phyloP scores from a whole-genome alignment of 2,329 filamentous ascomycete genomes.

The Hymenoscyphus infarciens region DNA sequence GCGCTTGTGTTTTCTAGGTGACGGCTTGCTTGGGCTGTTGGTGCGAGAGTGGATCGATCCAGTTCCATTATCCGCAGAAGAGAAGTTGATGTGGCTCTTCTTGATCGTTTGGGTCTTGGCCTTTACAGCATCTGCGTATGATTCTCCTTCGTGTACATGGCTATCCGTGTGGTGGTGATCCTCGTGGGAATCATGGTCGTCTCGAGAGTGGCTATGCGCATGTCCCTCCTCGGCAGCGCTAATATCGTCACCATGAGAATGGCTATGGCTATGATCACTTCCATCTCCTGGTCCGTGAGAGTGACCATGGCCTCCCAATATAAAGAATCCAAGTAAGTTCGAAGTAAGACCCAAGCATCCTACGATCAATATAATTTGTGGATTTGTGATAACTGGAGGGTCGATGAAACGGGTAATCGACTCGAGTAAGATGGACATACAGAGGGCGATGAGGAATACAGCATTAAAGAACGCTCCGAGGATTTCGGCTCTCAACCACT shows the following conservation, averaged over 20 bases:
- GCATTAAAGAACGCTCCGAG: slow-evolving; percentile 95
- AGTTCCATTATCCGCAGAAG: slow-evolving; percentile 29
- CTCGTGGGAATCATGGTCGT: slow-evolving; percentile 4
- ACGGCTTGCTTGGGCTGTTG: slow-evolving; percentile 10
- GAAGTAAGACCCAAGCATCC: slow-evolving; percentile 81
- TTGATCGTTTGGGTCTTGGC: slow-evolving; percentile 32
- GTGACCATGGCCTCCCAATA: slow-evolving; percentile 93
- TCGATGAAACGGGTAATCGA: slow-evolving; percentile 90
- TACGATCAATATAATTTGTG: slow-evolving; percentile 83
- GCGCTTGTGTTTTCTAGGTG: slow-evolving; percentile 24
- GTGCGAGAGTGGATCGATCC: slow-evolving; percentile 21
- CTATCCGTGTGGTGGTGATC: slow-evolving; percentile 43
- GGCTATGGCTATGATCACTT: slow-evolving; percentile 27
- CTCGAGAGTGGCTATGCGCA: slow-evolving; percentile 37
- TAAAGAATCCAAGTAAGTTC: slow-evolving; percentile 82
- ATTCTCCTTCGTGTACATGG: slow-evolving; percentile 55
- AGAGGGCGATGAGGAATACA: slow-evolving; percentile 94
- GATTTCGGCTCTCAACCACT: slow-evolving; percentile 97
- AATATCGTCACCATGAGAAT: slow-evolving; percentile 9
- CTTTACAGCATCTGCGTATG: slow-evolving; percentile 59
- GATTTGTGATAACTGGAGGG: slow-evolving; percentile 81
- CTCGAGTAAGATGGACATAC: slow-evolving; percentile 93
- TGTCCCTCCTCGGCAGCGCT: slow-evolving; percentile 47
- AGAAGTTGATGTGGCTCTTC: slow-evolving; percentile 31
- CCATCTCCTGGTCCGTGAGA: slow-evolving; percentile 44